A percentile compares a stretch with the other conserved stretches of the same genome.
phyloP scores from a whole-genome alignment of 139 green algal genomes.

The Micromonas pusilla region DNA sequence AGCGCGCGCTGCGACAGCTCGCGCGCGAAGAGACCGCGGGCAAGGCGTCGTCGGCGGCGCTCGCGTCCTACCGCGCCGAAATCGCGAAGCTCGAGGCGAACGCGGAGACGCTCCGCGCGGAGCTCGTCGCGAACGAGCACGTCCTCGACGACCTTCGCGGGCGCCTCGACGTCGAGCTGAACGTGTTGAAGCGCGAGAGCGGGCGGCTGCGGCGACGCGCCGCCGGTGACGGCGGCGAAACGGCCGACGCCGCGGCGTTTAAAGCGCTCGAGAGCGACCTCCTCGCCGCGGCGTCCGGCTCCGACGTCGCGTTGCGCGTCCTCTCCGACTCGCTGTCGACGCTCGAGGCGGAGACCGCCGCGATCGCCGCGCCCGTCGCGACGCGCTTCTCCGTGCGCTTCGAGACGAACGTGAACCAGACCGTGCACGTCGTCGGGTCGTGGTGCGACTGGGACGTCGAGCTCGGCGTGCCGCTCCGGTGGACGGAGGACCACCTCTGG shows the following conservation, averaged over 20 bases:
- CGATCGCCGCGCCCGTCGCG: neutral
- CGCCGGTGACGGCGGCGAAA: too few species aligned
- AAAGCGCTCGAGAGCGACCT: too few species aligned
- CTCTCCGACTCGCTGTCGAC: too few species aligned
- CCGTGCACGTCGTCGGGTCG: neutral
- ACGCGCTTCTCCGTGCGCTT: neutral
- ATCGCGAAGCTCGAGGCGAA: neutral
- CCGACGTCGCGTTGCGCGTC: too few species aligned
- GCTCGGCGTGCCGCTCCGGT: neutral
- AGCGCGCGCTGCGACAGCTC: neutral
- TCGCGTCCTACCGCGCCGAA: neutral
- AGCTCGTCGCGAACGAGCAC: neutral
- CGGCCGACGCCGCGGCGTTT: too few species aligned
- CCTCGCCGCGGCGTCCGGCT: too few species aligned
- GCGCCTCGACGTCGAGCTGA: neutral
- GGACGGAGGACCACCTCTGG: neutral
- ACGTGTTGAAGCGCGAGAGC: neutral
- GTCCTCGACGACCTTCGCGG: neutral
- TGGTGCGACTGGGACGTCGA: slow-evolving; percentile 15
- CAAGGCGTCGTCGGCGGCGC: neutral
- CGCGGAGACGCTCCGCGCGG: neutral
- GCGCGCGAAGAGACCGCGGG: neutral
- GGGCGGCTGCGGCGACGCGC: too few species aligned
- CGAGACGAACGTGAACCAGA: neutral
- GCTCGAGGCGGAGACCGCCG: too few species aligned